These are phyloP conservation scores for Neurospora sp. DNA, from an alignment of 495 filamentous ascomycete species.

Conservation along the genomic window DNA sequence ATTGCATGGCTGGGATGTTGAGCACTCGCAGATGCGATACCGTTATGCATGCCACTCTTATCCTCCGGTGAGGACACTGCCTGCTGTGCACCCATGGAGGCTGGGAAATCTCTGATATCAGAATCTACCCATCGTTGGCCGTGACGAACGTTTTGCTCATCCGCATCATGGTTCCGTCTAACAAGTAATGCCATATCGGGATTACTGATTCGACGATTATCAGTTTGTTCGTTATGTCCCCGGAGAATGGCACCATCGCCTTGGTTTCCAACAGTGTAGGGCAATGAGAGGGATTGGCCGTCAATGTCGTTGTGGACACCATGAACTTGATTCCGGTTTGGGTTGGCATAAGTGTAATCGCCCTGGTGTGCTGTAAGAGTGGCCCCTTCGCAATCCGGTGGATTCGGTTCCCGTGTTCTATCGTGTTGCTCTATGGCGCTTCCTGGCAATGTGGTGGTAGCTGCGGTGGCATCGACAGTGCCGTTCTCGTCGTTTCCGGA, in stretches of 20 bases:
- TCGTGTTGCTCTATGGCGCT: slow-evolving; percentile 26
- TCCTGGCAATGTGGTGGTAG: slow-evolving; percentile 41
- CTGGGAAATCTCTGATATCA: background rate
- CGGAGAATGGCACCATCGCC: background rate
- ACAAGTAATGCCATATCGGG: background rate
- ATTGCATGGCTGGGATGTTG: background rate
- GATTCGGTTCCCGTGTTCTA: background rate
- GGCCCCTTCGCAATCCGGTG: background rate
- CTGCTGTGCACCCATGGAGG: background rate
- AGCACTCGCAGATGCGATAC: background rate
- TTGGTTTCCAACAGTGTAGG: background rate
- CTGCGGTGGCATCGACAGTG: slow-evolving; percentile 46
- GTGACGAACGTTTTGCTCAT: background rate
- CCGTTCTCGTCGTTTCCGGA: slow-evolving; percentile 43
- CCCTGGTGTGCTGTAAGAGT: background rate
- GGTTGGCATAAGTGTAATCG: background rate
- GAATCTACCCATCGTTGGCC: background rate
- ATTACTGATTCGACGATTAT: background rate
- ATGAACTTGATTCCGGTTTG: background rate
- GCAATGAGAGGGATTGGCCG: background rate
- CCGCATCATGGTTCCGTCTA: background rate
- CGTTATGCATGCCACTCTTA: background rate
- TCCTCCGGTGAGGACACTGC: background rate
- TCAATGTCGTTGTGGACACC: background rate
- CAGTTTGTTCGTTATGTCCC: background rate